phyloP scores from a whole-genome alignment of 2,329 filamentous ascomycete genomes.

The Fusarium falciforme region DNA sequence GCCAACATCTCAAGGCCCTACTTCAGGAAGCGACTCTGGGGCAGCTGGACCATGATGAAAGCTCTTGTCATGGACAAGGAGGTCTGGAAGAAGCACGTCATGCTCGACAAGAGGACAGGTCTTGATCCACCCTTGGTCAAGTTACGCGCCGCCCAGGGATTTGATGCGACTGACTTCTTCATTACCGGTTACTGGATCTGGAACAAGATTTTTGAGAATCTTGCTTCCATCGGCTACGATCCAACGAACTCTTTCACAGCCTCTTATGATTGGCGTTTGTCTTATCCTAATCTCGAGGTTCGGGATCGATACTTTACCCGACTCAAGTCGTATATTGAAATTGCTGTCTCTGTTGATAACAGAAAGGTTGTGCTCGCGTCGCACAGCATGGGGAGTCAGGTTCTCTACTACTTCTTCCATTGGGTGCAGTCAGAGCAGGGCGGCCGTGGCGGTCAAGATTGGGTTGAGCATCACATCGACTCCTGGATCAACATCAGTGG shows the following conservation, averaged over 20 bases:
- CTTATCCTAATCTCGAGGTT: conserved; percentile 88
- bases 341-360: conserved; percentile 76
- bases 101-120: conserved; percentile 92
- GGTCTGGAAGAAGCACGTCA: conserved; percentile 94
- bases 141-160: conserved; percentile 91
- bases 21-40: conserved; percentile 95
- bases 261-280: conserved; percentile 90
- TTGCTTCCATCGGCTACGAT: conserved; percentile 96
- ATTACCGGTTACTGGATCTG: conserved; percentile 96
- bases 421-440: conserved; percentile 84
- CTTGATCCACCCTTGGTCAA: conserved; percentile 92
- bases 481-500: conserved; percentile 99
- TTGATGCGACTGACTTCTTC: conserved; percentile 97
- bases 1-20: conserved; percentile 86
- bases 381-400: conserved; percentile 98
- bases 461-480: conserved; percentile 91
- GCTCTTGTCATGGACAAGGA: conserved; percentile 94
- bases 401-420: conserved; percentile 85
- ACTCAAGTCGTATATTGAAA: conserved; percentile 90
- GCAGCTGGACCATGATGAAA: conserved; percentile 99
- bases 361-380: conserved; percentile 89
- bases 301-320: conserved; percentile 95
- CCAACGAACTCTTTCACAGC: conserved; percentile 79
- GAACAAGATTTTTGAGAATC: conserved; percentile 98
- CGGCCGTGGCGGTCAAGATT: conserved; percentile 83